Evolutionary conservation across 345 rosid genomes (phyloP).

Genomic region (Salix udensis): DNA sequence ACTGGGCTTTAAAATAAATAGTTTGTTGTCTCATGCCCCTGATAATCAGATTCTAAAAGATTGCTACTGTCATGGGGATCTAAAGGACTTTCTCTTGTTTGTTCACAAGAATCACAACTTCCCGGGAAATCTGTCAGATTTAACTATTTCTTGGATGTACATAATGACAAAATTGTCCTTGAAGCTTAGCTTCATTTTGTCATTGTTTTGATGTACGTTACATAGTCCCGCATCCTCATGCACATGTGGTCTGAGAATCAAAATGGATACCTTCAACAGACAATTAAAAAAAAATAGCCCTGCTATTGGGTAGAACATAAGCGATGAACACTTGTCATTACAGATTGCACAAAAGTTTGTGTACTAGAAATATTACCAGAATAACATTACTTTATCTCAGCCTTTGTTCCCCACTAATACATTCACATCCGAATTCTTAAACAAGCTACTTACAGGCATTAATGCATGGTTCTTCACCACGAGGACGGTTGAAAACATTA

Average conservation of each 20-base stretch:
- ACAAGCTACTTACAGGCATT: neutral
- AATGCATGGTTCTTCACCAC: neutral
- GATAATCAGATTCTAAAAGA: neutral
- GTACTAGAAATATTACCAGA: neutral
- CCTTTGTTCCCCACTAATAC: neutral
- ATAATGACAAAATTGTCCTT: neutral
- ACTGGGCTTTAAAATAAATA: conserved; percentile 5
- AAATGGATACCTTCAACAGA: neutral
- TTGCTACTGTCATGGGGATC: conserved; percentile 14
- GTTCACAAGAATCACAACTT: conserved; percentile 8
- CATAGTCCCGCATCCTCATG: neutral
- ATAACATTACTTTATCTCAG: neutral
- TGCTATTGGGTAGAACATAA: neutral
- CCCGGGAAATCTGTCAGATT: conserved; percentile 18
- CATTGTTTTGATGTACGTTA: neutral
- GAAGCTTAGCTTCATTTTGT: neutral
- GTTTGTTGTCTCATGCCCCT: neutral
- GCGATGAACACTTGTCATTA: neutral
- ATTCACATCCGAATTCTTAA: neutral
- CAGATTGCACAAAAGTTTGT: neutral
- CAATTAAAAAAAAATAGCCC: neutral
- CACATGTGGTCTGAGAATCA: neutral
- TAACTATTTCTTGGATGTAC: neutral
- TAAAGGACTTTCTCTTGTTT: neutral
- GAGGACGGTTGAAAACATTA: neutral